A percentile compares a stretch with the other conserved stretches of the same genome.
These are phyloP conservation scores for Tolypocladium cylindrosporum DNA, from an alignment of 2,329 filamentous ascomycete genomes.

Conservation along the genomic window DNA sequence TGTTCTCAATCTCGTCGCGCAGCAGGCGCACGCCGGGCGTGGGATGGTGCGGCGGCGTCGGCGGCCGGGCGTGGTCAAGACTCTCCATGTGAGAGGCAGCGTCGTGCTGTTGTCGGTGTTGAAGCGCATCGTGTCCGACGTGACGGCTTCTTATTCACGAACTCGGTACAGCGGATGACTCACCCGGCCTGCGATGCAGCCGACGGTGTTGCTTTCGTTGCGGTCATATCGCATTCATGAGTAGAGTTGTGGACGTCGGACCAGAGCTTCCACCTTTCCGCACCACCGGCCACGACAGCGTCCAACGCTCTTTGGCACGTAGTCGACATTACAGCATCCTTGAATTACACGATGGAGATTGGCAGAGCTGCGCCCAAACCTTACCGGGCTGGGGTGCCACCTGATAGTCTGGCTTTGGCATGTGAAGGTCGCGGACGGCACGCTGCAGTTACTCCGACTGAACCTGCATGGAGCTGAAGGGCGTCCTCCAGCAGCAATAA, in stretches of 20 bases:
- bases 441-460: background rate
- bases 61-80: conserved; percentile 1
- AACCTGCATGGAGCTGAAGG: background rate
- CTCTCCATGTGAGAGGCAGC: background rate
- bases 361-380: too few relatives aligned
- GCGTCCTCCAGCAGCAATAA: too few relatives aligned
- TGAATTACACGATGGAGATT: background rate
- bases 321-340: background rate
- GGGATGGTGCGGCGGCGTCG: conserved; percentile 10
- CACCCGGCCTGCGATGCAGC: background rate
- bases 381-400: too few relatives aligned
- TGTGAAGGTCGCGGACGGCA: background rate
- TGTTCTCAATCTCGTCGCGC: conserved; percentile 2
- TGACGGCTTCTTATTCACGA: background rate
- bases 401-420: too few relatives aligned
- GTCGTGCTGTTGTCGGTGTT: background rate
- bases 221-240: too few relatives aligned
- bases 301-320: too few relatives aligned
- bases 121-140: background rate
- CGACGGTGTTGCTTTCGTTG: too few relatives aligned
- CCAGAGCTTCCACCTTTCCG: too few relatives aligned
- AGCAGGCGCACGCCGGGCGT: conserved; percentile 9
- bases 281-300: too few relatives aligned
- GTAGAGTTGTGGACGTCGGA: too few relatives aligned
- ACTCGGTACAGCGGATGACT: background rate